These are phyloP conservation scores for Camellia oleifera DNA, from an alignment of 179 eudicot genomes.

Conservation along the genomic window DNA sequence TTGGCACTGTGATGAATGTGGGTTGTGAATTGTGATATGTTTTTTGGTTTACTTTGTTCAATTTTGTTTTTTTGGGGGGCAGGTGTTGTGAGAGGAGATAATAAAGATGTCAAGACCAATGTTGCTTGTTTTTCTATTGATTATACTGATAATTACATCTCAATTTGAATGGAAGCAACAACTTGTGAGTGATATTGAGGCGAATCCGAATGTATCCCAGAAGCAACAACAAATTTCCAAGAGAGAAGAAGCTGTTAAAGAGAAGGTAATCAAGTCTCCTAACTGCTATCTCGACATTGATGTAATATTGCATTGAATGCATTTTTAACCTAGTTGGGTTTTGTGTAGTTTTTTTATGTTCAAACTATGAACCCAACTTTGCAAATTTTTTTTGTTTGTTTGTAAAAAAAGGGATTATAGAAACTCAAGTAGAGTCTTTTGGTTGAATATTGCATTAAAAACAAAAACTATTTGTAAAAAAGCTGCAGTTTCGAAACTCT, in stretches of 20 bases:
- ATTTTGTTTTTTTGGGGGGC: background rate
- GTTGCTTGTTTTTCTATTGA: slow-evolving; percentile 49
- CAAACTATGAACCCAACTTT: background rate
- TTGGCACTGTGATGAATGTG: background rate
- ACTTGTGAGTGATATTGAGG: slow-evolving; percentile 48
- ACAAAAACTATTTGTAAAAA: no score
- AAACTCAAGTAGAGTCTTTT: no score
- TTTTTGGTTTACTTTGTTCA: background rate
- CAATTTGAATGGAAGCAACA: slow-evolving; percentile 67
- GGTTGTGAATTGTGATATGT: slow-evolving; percentile 8
- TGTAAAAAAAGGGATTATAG: no score
- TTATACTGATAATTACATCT: slow-evolving; percentile 53
- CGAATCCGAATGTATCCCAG: slow-evolving; percentile 36
- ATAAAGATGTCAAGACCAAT: slow-evolving; percentile 53
- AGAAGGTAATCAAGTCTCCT: slow-evolving; percentile 35
- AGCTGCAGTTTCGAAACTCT: no score
- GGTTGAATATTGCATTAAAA: no score
- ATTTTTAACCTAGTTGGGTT: background rate
- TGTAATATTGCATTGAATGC: background rate
- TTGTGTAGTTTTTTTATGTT: background rate
- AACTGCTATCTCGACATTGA: background rate
- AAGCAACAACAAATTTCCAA: slow-evolving; percentile 48
- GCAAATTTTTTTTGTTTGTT: no score
- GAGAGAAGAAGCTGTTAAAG: slow-evolving; percentile 56
- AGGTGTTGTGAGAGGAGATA: slow-evolving; percentile 23